A percentile compares a stretch with the other conserved stretches of the same genome.
Conservation (phyloP, 164 flowering plant species). For the Saururus chinensis region DNA sequence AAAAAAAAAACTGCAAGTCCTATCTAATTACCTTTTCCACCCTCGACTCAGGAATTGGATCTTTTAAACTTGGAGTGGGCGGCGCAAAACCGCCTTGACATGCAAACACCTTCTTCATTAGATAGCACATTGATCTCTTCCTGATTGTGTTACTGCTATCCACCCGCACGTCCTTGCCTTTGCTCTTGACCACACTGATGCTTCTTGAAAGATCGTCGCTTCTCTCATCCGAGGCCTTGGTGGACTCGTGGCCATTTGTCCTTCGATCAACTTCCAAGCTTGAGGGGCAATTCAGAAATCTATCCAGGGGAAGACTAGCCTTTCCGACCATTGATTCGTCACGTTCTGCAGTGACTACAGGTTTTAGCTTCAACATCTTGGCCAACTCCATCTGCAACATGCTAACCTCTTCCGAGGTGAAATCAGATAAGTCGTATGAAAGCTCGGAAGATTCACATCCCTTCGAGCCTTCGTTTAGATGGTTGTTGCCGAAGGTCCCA, state of each 20-base stretch:
- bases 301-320: conserved; percentile 61
- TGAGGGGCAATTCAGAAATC: conserved; percentile 86
- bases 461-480: conserved; percentile 18
- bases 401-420: conserved; percentile 77
- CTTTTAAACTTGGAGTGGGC: conserved; percentile 44
- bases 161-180: conserved; percentile 43
- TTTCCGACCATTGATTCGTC: conserved; percentile 3
- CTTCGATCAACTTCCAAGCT: conserved; percentile 67
- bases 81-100: conserved; percentile 48
- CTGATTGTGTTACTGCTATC: conserved; percentile 39
- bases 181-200: conserved; percentile 42
- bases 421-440: conserved; percentile 33
- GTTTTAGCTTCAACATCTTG: conserved; percentile 49
- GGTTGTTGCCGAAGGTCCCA: conserved; percentile 81
- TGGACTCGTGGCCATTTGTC: conserved; percentile 12
- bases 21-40: conserved; percentile 69
- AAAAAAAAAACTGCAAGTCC: no score
- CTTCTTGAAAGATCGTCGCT: conserved; percentile 22
- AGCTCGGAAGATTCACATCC: conserved; percentile 1
- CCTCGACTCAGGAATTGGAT: conserved; percentile 63
- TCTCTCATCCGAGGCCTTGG: conserved; percentile 22
- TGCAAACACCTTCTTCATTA: conserved; percentile 62
- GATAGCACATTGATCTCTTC: conserved; percentile 58
- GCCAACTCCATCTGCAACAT: conserved; percentile 43
- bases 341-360: conserved; percentile 10